These are phyloP conservation scores for Fusarium abutilonis DNA, from an alignment of 2,329 filamentous ascomycete species.

Conservation along the genomic window DNA sequence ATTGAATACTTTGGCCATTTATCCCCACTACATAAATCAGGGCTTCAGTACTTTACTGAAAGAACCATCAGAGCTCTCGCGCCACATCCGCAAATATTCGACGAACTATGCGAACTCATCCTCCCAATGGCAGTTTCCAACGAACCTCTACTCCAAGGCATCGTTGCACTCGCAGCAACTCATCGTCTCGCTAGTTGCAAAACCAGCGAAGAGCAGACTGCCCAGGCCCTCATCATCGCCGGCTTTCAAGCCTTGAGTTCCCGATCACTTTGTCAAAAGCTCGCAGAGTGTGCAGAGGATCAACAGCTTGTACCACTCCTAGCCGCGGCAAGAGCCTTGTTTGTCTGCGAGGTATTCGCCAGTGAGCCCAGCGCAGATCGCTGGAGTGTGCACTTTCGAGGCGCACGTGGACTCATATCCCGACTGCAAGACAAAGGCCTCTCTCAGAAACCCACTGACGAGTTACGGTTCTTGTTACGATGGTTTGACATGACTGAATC, in stretches of 20 bases:
- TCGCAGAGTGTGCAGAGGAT: constrained; percentile 26
- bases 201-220: constrained; percentile 23
- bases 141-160: constrained; percentile 26
- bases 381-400: constrained; percentile 36
- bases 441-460: constrained; percentile 19
- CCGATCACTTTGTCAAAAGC: constrained; percentile 26
- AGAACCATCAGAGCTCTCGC: constrained; percentile 31
- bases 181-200: constrained; percentile 30
- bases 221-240: constrained; percentile 26
- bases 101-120: constrained; percentile 32
- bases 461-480: constrained; percentile 26
- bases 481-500: constrained; percentile 39
- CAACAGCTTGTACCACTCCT: constrained; percentile 26
- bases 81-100: constrained; percentile 27
- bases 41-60: constrained; percentile 36
- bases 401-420: constrained; percentile 27
- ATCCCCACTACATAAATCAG: constrained; percentile 32
- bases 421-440: constrained; percentile 18
- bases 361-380: constrained; percentile 30
- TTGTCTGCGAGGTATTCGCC: constrained; percentile 35
- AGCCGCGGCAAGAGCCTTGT: constrained; percentile 22
- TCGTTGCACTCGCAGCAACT: constrained; percentile 31
- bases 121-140: constrained; percentile 34
- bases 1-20: constrained; percentile 30
- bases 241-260: constrained; percentile 36